Conservation (phyloP, 1,284 basidiomycete genomes). For the Rhodotorula mucilaginosa region DNA sequence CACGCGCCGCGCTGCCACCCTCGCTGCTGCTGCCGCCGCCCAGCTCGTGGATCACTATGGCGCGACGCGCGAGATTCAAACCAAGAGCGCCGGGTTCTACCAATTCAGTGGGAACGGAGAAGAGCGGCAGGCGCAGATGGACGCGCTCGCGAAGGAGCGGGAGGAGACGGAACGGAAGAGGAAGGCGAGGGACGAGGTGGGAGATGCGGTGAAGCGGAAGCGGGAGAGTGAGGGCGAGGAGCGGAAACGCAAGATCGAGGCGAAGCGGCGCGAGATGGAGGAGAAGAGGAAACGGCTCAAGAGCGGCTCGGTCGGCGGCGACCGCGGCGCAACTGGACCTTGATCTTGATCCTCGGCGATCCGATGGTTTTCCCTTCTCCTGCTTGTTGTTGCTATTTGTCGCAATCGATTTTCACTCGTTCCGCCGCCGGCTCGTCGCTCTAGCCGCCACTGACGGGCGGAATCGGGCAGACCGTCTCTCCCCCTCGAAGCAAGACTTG, state of each 20-base stretch:
- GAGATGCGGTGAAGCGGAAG: conserved; percentile 64
- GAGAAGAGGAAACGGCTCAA: conserved; percentile 35
- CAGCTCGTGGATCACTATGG: conserved; percentile 76
- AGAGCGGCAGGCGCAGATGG: conserved; percentile 70
- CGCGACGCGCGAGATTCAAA: conserved; percentile 71
- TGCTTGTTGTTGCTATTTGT: conserved; percentile 11
- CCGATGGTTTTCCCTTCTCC: no score
- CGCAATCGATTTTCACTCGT: not conserved
- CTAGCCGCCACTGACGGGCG: conserved; percentile 74
- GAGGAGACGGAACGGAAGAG: conserved; percentile 69
- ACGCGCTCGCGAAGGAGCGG: conserved; percentile 64
- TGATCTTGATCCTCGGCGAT: not conserved
- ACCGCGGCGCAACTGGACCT: not conserved
- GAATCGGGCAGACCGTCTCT: conserved; percentile 75
- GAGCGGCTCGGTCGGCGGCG: conserved; percentile 2
- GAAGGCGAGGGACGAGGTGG: conserved; percentile 60
- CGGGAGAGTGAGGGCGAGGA: conserved; percentile 75
- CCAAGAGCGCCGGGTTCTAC: conserved; percentile 83
- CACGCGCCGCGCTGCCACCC: conserved; percentile 31
- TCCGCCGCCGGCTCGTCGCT: not conserved
- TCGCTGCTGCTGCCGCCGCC: conserved; percentile 47
- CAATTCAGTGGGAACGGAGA: conserved; percentile 81
- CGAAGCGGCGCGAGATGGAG: conserved; percentile 68
- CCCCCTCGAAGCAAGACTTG: conserved; percentile 60
- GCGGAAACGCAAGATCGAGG: conserved; percentile 69